Conservation (phyloP, 1,284 basidiomycete species). For the Trichosporon sp. region DNA sequence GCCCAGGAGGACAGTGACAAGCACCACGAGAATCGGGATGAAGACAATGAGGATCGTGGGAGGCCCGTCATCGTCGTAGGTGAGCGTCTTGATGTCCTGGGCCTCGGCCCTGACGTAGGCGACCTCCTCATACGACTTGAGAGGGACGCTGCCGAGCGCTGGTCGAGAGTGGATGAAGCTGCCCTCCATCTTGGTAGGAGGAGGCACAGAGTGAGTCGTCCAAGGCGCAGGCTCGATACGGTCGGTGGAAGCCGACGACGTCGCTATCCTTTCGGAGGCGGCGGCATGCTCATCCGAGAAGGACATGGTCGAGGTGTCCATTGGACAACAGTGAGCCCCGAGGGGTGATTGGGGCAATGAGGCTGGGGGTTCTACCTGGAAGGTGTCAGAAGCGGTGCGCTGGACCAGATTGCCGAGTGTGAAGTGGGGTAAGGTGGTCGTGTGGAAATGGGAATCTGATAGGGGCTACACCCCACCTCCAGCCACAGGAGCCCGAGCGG, state of each 20-base stretch:
- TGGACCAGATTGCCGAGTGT: not conserved
- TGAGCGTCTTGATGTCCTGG: not conserved
- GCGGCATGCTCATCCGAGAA: constrained; percentile 22
- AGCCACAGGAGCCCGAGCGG: not conserved
- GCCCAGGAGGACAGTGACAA: constrained; percentile 87
- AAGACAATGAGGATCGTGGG: constrained; percentile 41
- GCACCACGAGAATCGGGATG: constrained; percentile 82
- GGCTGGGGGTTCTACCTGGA: not conserved
- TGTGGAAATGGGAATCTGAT: not conserved
- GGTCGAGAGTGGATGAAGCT: not conserved
- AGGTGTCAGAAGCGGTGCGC: not conserved
- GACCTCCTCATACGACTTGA: not conserved
- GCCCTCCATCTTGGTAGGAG: constrained; percentile 19
- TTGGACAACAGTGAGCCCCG: constrained; percentile 10
- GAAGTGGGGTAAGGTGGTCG: not conserved
- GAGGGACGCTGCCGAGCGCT: not conserved
- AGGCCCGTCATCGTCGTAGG: constrained; percentile 22
- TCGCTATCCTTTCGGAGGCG: constrained; percentile 9
- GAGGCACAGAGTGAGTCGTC: constrained; percentile 32
- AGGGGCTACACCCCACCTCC: not conserved
- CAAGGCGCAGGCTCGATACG: constrained; percentile 23
- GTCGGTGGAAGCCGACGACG: constrained; percentile 8
- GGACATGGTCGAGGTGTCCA: constrained; percentile 37
- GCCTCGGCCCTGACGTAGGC: not conserved
- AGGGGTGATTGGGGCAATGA: not conserved